Evolutionary conservation across 2,329 filamentous ascomycete genomes (phyloP), one percentile per base, ranked within the genome.

Genomic region (Chalara sp.): DNA sequence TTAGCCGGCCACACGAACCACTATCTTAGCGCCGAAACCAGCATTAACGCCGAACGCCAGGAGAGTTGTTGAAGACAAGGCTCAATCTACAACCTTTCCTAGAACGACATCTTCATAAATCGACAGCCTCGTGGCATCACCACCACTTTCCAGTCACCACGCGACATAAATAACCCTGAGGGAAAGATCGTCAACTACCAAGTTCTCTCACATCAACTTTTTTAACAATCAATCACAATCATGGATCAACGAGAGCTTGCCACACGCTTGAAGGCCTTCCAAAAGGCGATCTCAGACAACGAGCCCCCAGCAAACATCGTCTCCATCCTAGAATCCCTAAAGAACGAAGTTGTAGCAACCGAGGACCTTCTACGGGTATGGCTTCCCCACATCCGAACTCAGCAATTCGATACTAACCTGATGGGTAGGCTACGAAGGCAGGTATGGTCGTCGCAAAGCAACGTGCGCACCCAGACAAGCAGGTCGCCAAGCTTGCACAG

Each of bases 381-480:
- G 49, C 45, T 42, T 48, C n/a, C 46, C 44, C 49, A 53, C 56
- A 62, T 60, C 35, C 35, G 35, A 2, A 37, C 8, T 37, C 35
- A 37, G 35, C 35, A 37, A 37, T 37, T n/a, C 35, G 41, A 45
- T 35, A 37, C 35, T 37, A n/a, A 37, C 35, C 35, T 37, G 4
- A 2, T 48, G 21, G 44, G 12, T 50, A 86, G 83, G 77, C 86
- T 41, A 97, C 92, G n/a, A 87, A 86, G 61, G 92, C 95, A 47
- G 93, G 93, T 61, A 85, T 96, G 58, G 83, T 86, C 47, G 87
- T 97, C 56, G 92, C 91, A 68, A 92, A 90, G 67, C 80, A 85
- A 47, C 77, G 83, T 49, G 71, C 86, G 54, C 90, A 95, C 68
- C 69, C 83, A 51, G 86, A 95, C 74, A 90, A 88, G 68, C 83